phyloP scores from a whole-genome alignment of 73 alveolate species.

The Tetrahymena thermophila region DNA sequence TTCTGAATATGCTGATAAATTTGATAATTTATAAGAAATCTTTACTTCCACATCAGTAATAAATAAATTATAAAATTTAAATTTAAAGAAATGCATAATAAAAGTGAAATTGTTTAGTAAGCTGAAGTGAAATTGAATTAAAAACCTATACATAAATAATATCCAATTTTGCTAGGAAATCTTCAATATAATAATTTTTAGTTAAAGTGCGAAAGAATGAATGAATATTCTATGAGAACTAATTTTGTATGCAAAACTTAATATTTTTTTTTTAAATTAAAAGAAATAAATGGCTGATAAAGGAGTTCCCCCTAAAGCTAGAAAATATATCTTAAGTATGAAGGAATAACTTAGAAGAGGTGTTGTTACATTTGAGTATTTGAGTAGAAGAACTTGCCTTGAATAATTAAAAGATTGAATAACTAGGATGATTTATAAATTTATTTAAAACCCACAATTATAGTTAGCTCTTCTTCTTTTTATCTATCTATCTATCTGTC shows the following conservation, averaged over 20 bases:
- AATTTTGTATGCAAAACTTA: too few species aligned
- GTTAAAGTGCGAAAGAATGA: constrained; percentile 9
- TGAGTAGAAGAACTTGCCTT: constrained; percentile 51
- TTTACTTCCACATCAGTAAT: constrained; percentile 41
- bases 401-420: not conserved
- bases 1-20: constrained; percentile 66
- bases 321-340: constrained; percentile 54
- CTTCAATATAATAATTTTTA: too few species aligned
- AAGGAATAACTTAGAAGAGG: constrained; percentile 63
- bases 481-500: not conserved
- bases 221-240: not conserved
- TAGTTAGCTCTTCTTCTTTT: not conserved
- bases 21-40: constrained; percentile 56
- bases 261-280: not conserved
- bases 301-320: constrained; percentile 51
- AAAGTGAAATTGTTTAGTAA: not conserved
- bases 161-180: not conserved
- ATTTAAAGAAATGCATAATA: too few species aligned
- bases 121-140: not conserved
- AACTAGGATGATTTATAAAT: not conserved
- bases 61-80: not conserved
- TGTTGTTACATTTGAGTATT: constrained; percentile 55
- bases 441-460: not conserved
- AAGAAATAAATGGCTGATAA: constrained; percentile 52
- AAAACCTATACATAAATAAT: not conserved